Conservation (phyloP, 2,329 filamentous ascomycete species). For the Ilyonectria robusta region DNA sequence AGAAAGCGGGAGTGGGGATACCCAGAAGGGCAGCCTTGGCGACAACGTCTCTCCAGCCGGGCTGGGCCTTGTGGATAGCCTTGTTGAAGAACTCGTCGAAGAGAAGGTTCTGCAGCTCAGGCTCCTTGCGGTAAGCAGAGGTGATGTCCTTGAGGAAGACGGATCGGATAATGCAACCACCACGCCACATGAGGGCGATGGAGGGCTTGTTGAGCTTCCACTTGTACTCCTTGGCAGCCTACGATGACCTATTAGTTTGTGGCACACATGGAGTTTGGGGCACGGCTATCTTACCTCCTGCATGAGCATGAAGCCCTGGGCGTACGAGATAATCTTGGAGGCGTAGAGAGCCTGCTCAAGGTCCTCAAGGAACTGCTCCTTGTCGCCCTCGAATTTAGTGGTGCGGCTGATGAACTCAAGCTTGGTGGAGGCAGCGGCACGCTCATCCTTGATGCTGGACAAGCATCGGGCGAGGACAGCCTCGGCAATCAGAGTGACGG, state of each 20-base stretch:
- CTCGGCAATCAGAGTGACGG: constrained; percentile 97
- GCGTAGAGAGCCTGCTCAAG: constrained; percentile 99
- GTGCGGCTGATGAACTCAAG: constrained; percentile 83
- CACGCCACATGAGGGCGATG: constrained; percentile 99
- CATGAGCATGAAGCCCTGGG: constrained; percentile 99
- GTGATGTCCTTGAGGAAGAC: constrained; percentile 99
- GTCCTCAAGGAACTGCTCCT: constrained; percentile 93
- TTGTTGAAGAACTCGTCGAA: constrained; percentile 99
- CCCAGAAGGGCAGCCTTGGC: constrained; percentile 93
- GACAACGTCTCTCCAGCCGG: constrained; percentile 91
- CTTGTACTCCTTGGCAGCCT: constrained; percentile 94
- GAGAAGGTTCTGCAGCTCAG: constrained; percentile 96
- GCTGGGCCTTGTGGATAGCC: constrained; percentile 96
- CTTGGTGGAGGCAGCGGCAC: constrained; percentile 82
- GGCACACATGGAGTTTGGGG: background rate
- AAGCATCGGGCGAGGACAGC: constrained; percentile 95
- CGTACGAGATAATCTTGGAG: constrained; percentile 99
- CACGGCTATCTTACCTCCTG: constrained; percentile 79
- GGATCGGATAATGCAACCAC: constrained; percentile 99
- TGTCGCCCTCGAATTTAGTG: constrained; percentile 87
- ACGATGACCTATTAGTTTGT: constrained; percentile 25
- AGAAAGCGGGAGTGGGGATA: constrained; percentile 97
- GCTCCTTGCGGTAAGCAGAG: constrained; percentile 92
- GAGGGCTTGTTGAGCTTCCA: constrained; percentile 99
- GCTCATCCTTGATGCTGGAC: constrained; percentile 94